Base-by-base conservation (phyloP, 2,329 filamentous ascomycete genomes). In the Botrytis hyacinthi region DNA sequence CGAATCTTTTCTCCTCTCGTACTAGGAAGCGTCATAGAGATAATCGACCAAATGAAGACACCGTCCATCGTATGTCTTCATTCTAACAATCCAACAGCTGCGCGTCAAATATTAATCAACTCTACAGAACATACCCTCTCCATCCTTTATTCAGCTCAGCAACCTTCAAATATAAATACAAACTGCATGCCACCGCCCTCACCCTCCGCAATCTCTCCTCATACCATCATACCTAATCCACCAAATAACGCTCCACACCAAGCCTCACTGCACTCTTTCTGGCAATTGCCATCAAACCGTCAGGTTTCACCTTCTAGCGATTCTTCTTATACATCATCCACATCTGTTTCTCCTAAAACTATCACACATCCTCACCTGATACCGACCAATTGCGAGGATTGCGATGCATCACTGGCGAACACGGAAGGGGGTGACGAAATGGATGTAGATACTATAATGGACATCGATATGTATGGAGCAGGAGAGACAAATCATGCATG, bases 1-100 rank as follows among this genome's bases (percentile, higher is more conserved):
- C 84, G 4, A 82, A 84, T 22, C 84, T 88, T 71, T 84, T 89
- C 22, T 82, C 84, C 70, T 87, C 88, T 76, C 87, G 89, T 40
- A 91, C 89, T 1, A 81, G 87, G 78, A 91, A 91, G 82, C 87
- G 89, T 12, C 85, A 87, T 74, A 88, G 89, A 73, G 84, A 90
- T 79, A 86, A 84, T 73, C 84, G 89, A 10, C 89, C 89, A 0
- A 86, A 88, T 0, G 87, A 90, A 48, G 80, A 88, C 86, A 80
- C 77, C 35, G 76, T 81, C 29, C 78, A 80, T 73, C 76, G 79
- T 81, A 78, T 69, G 79, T 70, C 29, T 26, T 57, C 26, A 65
- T 29, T 65, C 67, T 37, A 65, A 46, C 26, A 44, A 60, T 20
- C 65, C 61, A 37, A 26, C 70, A 59, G 42, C 35, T 37, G 57